Percentiles rank a stretch among this genome's conserved stretches.
Conservation (phyloP, 2,329 filamentous ascomycete species). For the Colletotrichum tamarilloi region DNA sequence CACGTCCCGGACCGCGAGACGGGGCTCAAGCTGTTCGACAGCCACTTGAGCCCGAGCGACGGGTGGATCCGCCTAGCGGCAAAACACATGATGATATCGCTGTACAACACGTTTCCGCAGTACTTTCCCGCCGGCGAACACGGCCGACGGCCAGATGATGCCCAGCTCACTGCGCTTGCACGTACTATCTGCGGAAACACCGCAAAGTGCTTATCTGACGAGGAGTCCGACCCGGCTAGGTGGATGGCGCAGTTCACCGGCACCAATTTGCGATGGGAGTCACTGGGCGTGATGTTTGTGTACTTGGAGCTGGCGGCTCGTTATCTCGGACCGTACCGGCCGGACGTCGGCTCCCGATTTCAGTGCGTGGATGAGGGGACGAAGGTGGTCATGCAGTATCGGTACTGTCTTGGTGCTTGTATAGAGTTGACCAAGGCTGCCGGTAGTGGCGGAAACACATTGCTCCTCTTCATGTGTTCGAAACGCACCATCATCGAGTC, state of each 20-base stretch:
- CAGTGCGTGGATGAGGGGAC: constrained; percentile 15
- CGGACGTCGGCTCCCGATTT: constrained; percentile 2
- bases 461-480: constrained; percentile 46
- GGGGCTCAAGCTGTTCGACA: constrained; percentile 38
- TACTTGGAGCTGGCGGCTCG: constrained; percentile 36
- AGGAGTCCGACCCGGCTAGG: constrained; percentile 45
- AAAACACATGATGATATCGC: constrained; percentile 42
- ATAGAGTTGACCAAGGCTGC: constrained; percentile 45
- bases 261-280: constrained; percentile 54
- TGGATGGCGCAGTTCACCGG: constrained; percentile 55
- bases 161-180: constrained; percentile 50
- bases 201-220: constrained; percentile 46
- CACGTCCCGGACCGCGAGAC: constrained; percentile 45
- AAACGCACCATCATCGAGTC: constrained; percentile 47
- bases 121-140: constrained; percentile 39
- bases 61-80: constrained; percentile 47
- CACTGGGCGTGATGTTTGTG: constrained; percentile 51
- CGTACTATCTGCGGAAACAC: constrained; percentile 51
- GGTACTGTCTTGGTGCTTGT: constrained; percentile 34
- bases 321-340: constrained; percentile 23
- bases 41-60: constrained; percentile 39
- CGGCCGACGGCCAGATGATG: constrained; percentile 35
- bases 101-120: constrained; percentile 44
- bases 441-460: constrained; percentile 41
- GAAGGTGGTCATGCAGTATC: constrained; percentile 37